Evolutionary conservation across 225 moss, liverwort and hornwort genomes (phyloP).

Genomic region (Ulota crispa): DNA sequence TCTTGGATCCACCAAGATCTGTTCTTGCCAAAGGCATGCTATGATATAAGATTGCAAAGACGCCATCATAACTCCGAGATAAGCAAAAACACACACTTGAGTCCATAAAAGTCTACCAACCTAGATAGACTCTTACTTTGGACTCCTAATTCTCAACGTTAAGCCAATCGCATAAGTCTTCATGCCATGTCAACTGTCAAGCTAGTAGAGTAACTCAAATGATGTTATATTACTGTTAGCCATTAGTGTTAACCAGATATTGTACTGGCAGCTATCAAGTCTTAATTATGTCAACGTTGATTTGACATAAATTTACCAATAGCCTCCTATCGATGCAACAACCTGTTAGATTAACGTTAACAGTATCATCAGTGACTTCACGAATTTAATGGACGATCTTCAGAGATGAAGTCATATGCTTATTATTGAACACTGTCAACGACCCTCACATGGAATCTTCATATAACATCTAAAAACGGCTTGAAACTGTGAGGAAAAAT

Average conservation of each 20-base stretch:
- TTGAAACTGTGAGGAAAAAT: background rate
- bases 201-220: background rate
- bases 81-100: background rate
- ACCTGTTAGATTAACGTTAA: background rate
- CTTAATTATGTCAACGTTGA: background rate
- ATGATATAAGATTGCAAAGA: background rate
- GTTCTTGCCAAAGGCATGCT: slow-evolving; percentile 1
- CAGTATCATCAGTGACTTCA: accelerated
- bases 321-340: background rate
- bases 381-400: background rate
- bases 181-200: background rate
- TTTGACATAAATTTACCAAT: background rate
- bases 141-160: background rate
- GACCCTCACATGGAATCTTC: background rate
- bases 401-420: background rate
- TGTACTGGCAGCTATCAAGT: background rate
- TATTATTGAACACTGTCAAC: background rate
- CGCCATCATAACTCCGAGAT: background rate
- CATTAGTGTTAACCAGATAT: background rate
- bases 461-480: background rate
- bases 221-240: background rate
- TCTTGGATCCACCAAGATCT: background rate
- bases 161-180: background rate
- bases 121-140: too few relatives aligned
- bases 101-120: background rate